Base-by-base conservation (phyloP, 2,329 filamentous ascomycete genomes). In the Fusarium miscanthi region DNA sequence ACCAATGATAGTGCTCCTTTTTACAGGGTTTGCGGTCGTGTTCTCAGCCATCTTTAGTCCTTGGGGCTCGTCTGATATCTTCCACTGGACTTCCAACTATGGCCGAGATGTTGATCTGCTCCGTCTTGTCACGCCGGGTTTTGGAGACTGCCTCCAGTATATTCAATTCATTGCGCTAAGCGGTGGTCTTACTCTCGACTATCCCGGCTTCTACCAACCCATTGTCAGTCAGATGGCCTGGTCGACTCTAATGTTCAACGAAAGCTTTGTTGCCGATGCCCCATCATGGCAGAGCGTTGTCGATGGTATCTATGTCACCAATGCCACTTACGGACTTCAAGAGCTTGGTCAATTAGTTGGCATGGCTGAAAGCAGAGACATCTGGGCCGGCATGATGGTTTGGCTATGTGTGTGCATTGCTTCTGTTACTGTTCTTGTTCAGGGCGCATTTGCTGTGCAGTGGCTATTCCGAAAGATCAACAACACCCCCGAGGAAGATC, bases 81-180 rank as follows among this genome's bases (percentile, higher is more conserved):
- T 98, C 80, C 91, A 93, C 74, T 99, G 95, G 94, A 94, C 94
- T n/a, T 97, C 94, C 78, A 99, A 99, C 80, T 98, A 97, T 80
- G 96, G 96, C 40, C 91, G 95, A 75, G 96, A 99, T 76, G 93
- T 94, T 69, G 96, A 99, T 82, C 85, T 98, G 73, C 86, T 99
- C 59, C 91, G 96, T 61, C 86, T 99, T 52, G 94, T 99, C 38
- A 99, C 96, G 0, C 96, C 96, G 9, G 96, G 96, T 2, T 98
- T 99, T 80, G 94, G 94, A 11, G 96, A 99, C 80, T 99, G 96
- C 78, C 86, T 99, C 61, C 95, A 98, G 82, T 98, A 99, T 80
- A 93, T 99, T 23, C 96, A 99, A 79, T 99, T 97, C 76, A 87
- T 96, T 60, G 91, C 93, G 27, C 84, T 99, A 65, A 96, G 94